A percentile compares a stretch with the other conserved stretches of the same genome.
phyloP scores from a whole-genome alignment of 1,139 yeast species.

The Pneumocystis canis region DNA sequence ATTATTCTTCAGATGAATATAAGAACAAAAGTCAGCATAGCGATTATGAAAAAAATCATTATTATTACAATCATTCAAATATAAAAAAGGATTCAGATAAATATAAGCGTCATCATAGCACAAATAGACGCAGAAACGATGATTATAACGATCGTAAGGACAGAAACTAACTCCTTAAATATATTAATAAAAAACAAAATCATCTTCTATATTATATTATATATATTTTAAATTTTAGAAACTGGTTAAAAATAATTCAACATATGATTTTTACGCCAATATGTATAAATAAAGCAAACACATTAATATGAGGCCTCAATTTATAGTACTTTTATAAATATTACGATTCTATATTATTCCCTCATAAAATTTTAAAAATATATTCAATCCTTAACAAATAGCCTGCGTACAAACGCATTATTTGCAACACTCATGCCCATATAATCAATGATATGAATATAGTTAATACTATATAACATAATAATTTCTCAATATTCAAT shows the following conservation, averaged over 20 bases:
- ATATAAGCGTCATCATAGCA: not conserved
- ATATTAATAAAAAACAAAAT: not conserved
- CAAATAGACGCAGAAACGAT: not conserved
- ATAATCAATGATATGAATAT: too few relatives aligned
- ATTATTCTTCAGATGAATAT: not conserved
- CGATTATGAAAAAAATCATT: not conserved
- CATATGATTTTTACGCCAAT: not conserved
- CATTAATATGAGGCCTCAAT: too few relatives aligned
- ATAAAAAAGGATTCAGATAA: not conserved
- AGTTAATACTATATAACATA: not conserved
- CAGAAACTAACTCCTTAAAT: not conserved
- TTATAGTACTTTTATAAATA: too few relatives aligned
- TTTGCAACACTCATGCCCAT: not conserved
- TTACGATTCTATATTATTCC: too few relatives aligned
- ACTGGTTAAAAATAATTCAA: not conserved
- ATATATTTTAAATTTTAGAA: not conserved
- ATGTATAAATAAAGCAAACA: not conserved
- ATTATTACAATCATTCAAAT: not conserved
- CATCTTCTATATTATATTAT: not conserved
- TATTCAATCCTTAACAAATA: too few relatives aligned
- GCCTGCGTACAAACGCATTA: too few relatives aligned
- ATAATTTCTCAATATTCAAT: not conserved
- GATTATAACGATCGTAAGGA: not conserved
- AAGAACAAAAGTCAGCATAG: not conserved
- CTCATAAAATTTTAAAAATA: not conserved